Percentiles rank a stretch among this genome's conserved stretches.
phyloP scores from a whole-genome alignment of 2,329 filamentous ascomycete species.

The Verticillium isaacii region DNA sequence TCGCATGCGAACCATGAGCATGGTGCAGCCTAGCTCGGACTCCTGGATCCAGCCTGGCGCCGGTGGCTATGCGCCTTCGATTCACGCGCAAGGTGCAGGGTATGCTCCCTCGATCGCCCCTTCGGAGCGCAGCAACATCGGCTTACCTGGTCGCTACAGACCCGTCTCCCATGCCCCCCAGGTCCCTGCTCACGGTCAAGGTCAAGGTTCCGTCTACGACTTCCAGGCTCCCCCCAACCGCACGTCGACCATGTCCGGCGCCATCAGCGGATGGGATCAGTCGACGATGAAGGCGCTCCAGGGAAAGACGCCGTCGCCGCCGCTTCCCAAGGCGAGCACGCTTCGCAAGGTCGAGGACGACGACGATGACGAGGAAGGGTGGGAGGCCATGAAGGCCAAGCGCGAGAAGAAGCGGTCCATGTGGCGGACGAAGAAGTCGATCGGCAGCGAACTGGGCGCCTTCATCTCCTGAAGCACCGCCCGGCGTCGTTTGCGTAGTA shows the following conservation, averaged over 20 bases:
- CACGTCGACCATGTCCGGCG: conserved; percentile 36
- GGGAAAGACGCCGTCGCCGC: conserved; percentile 27
- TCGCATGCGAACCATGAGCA: conserved; percentile 70
- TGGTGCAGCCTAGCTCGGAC: conserved; percentile 66
- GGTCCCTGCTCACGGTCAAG: background rate
- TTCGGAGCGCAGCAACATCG: conserved; percentile 91
- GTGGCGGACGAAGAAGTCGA: conserved; percentile 58
- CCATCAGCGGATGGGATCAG: conserved; percentile 23
- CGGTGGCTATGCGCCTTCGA: conserved; percentile 44
- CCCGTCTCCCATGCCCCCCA: conserved; percentile 68
- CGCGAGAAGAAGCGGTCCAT: conserved; percentile 62
- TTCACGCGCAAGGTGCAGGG: conserved; percentile 44
- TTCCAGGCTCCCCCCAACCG: conserved; percentile 16
- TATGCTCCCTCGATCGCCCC: conserved; percentile 93
- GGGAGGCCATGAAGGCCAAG: conserved; percentile 67
- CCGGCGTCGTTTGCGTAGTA: background rate
- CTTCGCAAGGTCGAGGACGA: conserved; percentile 25
- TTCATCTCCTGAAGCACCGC: conserved; percentile 30
- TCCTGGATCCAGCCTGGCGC: conserved; percentile 49
- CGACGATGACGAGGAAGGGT: conserved; percentile 63
- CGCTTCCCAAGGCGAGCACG: conserved; percentile 30
- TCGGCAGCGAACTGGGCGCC: conserved; percentile 41
- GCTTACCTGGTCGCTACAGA: conserved; percentile 83
- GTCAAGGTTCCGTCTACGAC: background rate
- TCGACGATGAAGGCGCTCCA: conserved; percentile 32